Conservation (phyloP, 2,329 filamentous ascomycete species). For the Fusarium sp. region DNA sequence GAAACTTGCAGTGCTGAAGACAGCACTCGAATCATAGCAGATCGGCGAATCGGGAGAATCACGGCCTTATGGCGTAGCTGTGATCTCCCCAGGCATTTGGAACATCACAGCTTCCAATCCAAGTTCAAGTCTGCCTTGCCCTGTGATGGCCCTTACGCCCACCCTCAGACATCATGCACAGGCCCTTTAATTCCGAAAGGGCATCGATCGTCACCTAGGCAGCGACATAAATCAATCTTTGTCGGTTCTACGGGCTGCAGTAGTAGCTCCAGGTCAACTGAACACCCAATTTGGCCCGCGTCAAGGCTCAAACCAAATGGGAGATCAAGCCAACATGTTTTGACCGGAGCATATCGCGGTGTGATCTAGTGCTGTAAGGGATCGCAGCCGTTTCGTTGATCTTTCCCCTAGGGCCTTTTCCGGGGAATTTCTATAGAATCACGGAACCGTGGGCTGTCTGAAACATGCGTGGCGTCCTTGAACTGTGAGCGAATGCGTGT, state of each 20-base stretch:
- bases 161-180: slow-evolving; percentile 24
- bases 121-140: slow-evolving; percentile 22
- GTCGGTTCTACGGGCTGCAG: slow-evolving; percentile 5
- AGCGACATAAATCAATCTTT: slow-evolving; percentile 37
- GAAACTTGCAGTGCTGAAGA: slow-evolving; percentile 8
- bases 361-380: slow-evolving; percentile 5
- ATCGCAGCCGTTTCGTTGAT: slow-evolving; percentile 35
- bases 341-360: slow-evolving; percentile 21
- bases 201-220: slow-evolving; percentile 37
- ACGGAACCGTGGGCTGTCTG: slow-evolving; percentile 30
- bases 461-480: slow-evolving; percentile 32
- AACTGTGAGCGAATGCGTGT: slow-evolving; percentile 13
- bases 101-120: slow-evolving; percentile 1
- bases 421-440: slow-evolving; percentile 10
- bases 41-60: slow-evolving; percentile 10
- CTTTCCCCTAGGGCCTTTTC: slow-evolving; percentile 15
- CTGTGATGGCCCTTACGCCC: slow-evolving; percentile 4
- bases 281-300: background rate
- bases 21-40: background rate
- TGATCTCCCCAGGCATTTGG: slow-evolving; percentile 1
- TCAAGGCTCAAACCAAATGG: background rate
- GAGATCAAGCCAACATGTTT: slow-evolving; percentile 2
- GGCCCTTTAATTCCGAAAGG: slow-evolving; percentile 30
- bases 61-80: background rate
- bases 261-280: slow-evolving; percentile 18